phyloP scores from a whole-genome alignment of 148 eudicot genomes.

The Fagopyrum esculentum region DNA sequence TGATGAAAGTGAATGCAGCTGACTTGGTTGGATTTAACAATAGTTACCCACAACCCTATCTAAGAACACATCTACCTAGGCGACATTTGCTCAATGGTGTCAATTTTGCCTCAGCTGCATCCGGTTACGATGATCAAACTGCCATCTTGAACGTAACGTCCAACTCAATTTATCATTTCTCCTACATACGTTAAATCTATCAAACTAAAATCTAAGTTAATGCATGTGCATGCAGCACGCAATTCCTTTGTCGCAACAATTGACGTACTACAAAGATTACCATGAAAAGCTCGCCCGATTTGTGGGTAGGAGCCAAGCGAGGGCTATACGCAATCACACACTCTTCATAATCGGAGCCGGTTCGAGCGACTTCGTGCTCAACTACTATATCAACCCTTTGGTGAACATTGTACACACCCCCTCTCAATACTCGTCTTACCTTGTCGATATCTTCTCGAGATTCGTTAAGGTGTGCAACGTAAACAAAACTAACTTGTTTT shows the following conservation, averaged over 20 bases:
- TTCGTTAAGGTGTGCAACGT: conserved; percentile 44
- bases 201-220: too few relatives aligned
- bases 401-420: conserved; percentile 58
- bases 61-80: conserved; percentile 78
- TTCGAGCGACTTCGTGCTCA: conserved; percentile 80
- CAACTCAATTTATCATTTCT: neutral
- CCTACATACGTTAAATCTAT: too few relatives aligned
- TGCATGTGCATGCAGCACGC: conserved; percentile 50
- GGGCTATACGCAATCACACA: conserved; percentile 50
- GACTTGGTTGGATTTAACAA: conserved; percentile 60
- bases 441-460: conserved; percentile 47
- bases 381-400: conserved; percentile 71
- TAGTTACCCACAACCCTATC: conserved; percentile 66
- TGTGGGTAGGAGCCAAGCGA: conserved; percentile 50
- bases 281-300: conserved; percentile 47
- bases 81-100: conserved; percentile 72
- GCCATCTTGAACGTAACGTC: conserved; percentile 46
- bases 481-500: neutral
- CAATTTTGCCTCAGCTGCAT: conserved; percentile 91
- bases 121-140: conserved; percentile 86
- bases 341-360: conserved; percentile 66
- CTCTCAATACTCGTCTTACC: conserved; percentile 63
- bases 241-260: conserved; percentile 63
- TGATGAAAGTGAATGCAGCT: conserved; percentile 32
- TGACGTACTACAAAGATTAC: conserved; percentile 71